phyloP scores from a whole-genome alignment of 305 asterid genomes.

The Stenogyne calaminthoides region DNA sequence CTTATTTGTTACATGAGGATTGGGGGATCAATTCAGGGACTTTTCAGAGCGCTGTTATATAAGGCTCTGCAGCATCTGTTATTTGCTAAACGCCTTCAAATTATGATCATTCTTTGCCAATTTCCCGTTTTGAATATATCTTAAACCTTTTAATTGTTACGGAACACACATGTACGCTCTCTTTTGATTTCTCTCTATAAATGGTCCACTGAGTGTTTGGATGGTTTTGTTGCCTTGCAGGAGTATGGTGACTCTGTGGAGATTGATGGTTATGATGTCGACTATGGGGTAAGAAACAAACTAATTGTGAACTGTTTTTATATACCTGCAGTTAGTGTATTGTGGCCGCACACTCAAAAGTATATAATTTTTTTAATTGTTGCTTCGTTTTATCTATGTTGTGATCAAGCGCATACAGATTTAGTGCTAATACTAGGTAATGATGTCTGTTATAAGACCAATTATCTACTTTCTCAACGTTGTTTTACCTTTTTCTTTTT shows the following conservation, averaged over 20 bases:
- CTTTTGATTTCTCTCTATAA: not conserved
- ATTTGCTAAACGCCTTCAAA: not conserved
- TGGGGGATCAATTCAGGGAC: not conserved
- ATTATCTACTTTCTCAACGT: not conserved
- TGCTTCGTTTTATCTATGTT: not conserved
- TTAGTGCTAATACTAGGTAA: not conserved
- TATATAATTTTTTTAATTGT: not conserved
- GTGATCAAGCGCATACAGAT: not conserved
- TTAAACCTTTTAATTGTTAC: not conserved
- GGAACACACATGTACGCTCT: not conserved
- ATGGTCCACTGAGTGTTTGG: not conserved
- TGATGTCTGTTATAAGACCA: not conserved
- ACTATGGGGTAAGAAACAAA: conserved; percentile 75
- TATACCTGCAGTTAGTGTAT: too few species aligned
- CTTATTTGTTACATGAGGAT: not conserved
- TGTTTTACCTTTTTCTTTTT: not conserved
- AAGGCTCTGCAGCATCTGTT: not conserved
- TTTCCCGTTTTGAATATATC: not conserved
- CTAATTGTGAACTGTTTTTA: conserved; percentile 2
- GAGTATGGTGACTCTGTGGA: conserved; percentile 97
- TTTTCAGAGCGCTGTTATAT: not conserved
- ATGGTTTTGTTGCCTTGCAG: conserved; percentile 41
- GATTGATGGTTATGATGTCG: conserved; percentile 84
- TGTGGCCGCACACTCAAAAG: too few species aligned
- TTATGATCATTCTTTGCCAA: not conserved